These are phyloP conservation scores for Schizosaccharomyces japonicus DNA, from an alignment of 805 yeast genomes.

Conservation along the genomic window DNA sequence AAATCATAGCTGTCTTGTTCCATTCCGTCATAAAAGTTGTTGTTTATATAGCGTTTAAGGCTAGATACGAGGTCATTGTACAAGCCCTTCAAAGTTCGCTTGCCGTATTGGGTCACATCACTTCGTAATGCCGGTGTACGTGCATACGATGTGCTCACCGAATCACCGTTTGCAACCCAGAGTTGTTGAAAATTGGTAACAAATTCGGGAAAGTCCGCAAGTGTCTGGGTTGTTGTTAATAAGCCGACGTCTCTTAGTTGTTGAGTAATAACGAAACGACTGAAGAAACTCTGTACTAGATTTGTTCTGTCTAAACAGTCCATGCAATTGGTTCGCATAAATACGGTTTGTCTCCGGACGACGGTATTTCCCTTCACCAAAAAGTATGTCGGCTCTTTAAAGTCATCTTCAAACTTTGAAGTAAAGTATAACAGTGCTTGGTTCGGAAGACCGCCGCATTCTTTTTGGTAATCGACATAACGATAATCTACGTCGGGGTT, in stretches of 20 bases:
- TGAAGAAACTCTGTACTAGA: slow-evolving; percentile 73
- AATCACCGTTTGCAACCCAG: slow-evolving; percentile 98
- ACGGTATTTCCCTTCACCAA: slow-evolving; percentile 17
- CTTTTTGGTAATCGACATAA: slow-evolving; percentile 93
- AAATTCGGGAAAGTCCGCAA: slow-evolving; percentile 32
- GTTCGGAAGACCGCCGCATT: slow-evolving; percentile 83
- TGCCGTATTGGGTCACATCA: slow-evolving; percentile 41
- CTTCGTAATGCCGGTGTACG: slow-evolving; percentile 96
- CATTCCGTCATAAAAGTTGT: background rate
- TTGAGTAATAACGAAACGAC: slow-evolving; percentile 58
- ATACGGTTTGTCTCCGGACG: slow-evolving; percentile 28
- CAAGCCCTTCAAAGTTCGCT: background rate
- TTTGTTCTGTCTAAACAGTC: slow-evolving; percentile 93
- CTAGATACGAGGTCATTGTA: background rate
- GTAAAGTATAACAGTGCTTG: slow-evolving; percentile 60
- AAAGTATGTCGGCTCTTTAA: slow-evolving; percentile 36
- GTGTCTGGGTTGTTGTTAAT: slow-evolving; percentile 21
- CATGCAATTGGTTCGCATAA: slow-evolving; percentile 91
- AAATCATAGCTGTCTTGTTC: background rate
- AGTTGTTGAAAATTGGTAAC: slow-evolving; percentile 44
- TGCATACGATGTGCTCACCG: slow-evolving; percentile 68
- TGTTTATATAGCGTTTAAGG: background rate
- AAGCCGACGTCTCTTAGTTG: slow-evolving; percentile 43
- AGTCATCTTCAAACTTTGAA: slow-evolving; percentile 41
- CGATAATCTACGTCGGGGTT: slow-evolving; percentile 45